phyloP scores from a whole-genome alignment of 345 rosid genomes.

The Linum tenue region DNA sequence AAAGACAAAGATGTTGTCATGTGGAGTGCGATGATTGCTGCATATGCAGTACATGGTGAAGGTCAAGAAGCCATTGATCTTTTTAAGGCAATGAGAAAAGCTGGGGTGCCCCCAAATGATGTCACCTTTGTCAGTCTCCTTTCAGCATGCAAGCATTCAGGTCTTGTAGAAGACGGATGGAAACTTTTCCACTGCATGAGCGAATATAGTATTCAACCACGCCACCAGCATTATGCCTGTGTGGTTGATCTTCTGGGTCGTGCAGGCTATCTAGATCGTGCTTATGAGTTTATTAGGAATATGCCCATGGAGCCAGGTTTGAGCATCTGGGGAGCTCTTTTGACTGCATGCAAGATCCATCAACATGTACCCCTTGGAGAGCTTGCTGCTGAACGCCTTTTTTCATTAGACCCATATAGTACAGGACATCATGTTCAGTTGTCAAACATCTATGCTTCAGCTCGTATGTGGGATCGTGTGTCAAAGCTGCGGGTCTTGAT shows the following conservation, averaged over 20 bases:
- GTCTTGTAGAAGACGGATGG: conserved; percentile 62
- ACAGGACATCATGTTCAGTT: conserved; percentile 66
- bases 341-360: conserved; percentile 62
- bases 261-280: conserved; percentile 47
- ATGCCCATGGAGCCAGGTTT: conserved; percentile 59
- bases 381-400: conserved; percentile 53
- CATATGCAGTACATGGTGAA: conserved; percentile 60
- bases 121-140: conserved; percentile 62
- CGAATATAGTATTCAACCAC: conserved; percentile 41
- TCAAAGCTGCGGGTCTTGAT: conserved; percentile 42
- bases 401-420: conserved; percentile 45
- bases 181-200: conserved; percentile 48
- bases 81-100: conserved; percentile 37
- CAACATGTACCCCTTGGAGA: conserved; percentile 52
- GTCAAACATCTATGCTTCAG: conserved; percentile 65
- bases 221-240: conserved; percentile 60
- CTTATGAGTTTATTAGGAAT: conserved; percentile 40
- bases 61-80: conserved; percentile 50
- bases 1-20: conserved; percentile 48
- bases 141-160: conserved; percentile 59
- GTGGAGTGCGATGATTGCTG: conserved; percentile 68
- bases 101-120: conserved; percentile 49
- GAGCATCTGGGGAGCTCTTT: conserved; percentile 59
- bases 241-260: conserved; percentile 72
- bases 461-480: conserved; percentile 46